phyloP scores from a whole-genome alignment of 495 filamentous ascomycete species.

The Aspergillus indologenus region DNA sequence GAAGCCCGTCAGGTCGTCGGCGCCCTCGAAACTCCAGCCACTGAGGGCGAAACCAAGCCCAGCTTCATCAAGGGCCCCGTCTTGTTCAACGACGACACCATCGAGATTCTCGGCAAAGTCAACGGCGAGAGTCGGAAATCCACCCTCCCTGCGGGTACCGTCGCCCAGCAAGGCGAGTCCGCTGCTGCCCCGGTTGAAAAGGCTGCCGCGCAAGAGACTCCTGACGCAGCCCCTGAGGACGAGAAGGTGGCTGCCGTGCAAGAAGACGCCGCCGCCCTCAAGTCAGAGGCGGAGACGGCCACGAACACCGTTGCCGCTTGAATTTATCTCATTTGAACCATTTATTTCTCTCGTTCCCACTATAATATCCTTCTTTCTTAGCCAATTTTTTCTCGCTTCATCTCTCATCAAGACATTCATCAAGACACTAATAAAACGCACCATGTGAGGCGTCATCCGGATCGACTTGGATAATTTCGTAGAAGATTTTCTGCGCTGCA shows the following conservation, averaged over 20 bases:
- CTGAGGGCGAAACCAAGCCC: constrained; percentile 29
- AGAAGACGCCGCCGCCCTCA: background rate
- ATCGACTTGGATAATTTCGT: background rate
- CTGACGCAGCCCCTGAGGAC: background rate
- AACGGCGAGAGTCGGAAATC: constrained; percentile 38
- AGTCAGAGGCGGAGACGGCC: background rate
- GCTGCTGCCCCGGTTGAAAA: constrained; percentile 1
- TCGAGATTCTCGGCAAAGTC: constrained; percentile 41
- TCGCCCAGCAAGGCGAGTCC: background rate
- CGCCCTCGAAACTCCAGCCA: constrained; percentile 28
- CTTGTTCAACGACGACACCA: constrained; percentile 37
- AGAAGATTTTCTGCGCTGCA: background rate
- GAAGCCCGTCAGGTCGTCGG: constrained; percentile 47
- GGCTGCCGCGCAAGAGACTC: background rate
- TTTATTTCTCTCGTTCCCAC: no score
- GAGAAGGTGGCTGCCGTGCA: background rate
- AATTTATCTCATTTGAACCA: background rate
- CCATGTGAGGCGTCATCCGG: background rate
- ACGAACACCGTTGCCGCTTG: background rate
- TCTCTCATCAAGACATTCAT: background rate
- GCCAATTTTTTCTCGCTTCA: background rate
- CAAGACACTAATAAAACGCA: background rate
- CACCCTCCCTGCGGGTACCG: constrained; percentile 26
- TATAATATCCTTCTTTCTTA: background rate
- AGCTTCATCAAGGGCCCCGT: constrained; percentile 41